These are phyloP conservation scores for Cyclanthera cordifolia DNA, from an alignment of 306 rosid genomes.

Conservation along the genomic window DNA sequence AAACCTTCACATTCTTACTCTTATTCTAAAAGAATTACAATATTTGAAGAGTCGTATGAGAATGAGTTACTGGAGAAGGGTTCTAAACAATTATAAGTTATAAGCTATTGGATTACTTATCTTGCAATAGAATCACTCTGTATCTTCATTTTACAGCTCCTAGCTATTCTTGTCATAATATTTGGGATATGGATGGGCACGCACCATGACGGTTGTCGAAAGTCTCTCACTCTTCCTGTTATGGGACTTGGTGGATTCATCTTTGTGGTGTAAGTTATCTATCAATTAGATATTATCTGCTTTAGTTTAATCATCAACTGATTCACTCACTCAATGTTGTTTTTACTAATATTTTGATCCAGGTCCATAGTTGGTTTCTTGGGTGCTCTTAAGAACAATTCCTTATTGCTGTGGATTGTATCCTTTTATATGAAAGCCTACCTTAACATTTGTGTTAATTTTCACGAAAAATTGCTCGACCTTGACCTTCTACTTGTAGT, in stretches of 20 bases:
- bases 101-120: slow-evolving; percentile 1
- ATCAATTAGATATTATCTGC: background rate
- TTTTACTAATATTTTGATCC: slow-evolving; percentile 15
- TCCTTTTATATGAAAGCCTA: slow-evolving; percentile 29
- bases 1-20: background rate
- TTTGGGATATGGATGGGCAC: slow-evolving; percentile 91
- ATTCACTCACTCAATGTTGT: background rate
- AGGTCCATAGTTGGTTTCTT: slow-evolving; percentile 85
- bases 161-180: slow-evolving; percentile 53
- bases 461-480: slow-evolving; percentile 6
- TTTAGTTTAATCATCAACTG: background rate
- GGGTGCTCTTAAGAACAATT: slow-evolving; percentile 66
- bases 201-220: slow-evolving; percentile 72
- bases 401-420: slow-evolving; percentile 79
- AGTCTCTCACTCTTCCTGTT: slow-evolving; percentile 73
- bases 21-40: background rate
- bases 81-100: background rate
- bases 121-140: background rate
- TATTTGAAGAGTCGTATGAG: background rate
- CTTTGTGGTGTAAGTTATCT: slow-evolving; percentile 49
- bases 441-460: too few relatives aligned
- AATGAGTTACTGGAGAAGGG: background rate
- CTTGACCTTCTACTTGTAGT: slow-evolving; percentile 62
- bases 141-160: slow-evolving; percentile 38
- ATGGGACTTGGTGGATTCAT: slow-evolving; percentile 69